Base-by-base conservation (phyloP, 306 rosid genomes). In the Purshia tridentata region DNA sequence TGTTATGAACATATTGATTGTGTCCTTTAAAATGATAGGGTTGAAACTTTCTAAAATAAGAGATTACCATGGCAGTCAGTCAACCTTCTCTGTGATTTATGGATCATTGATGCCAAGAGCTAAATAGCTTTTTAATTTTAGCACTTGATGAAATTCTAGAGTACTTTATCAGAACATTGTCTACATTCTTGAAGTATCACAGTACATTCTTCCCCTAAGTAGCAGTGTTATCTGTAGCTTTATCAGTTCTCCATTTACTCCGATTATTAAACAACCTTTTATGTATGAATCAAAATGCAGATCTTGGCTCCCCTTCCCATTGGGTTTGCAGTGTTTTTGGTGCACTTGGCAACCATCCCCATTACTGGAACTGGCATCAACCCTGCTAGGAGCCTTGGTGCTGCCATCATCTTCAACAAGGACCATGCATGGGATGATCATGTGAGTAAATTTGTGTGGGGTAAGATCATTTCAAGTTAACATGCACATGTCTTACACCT, bases 311-410 rank as follows among this genome's bases (percentile, higher is more conserved):
- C 86, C 18, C 83, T 82, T 11, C 86, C 86, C 4, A 82, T 82
- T 54, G 86, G 86, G 35, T 82, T 82, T 48, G 86, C 86, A 9
- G 86, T 82, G 69, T 78, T 82, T 39, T 61, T 82, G 76, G 86
- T 82, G 42, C 83, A 78, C 77, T 72, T 82, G 81, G 86, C 86
- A 35, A 82, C 86, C 73, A 82, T 82, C 35, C 86, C 86, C 54
- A 78, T 82, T 49, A 82, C 83, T 0, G 86, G 86, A 60, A 78
- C 86, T 0, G 86, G 86, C 70, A 83, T 83, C 69, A 83, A 83
- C 81, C 86, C 86, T 7, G 86, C 86, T 23, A 72, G 86, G 81
- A 83, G 86, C 70, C 83, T 83, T 8, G 86, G 86, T 1, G 86
- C 86, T 20, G 86, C 81, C 64, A 53, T 83, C 76, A 67, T 83